Evolutionary conservation across 768 basidiomycete species (phyloP).

Genomic region (Cystobasidium onofrii): DNA sequence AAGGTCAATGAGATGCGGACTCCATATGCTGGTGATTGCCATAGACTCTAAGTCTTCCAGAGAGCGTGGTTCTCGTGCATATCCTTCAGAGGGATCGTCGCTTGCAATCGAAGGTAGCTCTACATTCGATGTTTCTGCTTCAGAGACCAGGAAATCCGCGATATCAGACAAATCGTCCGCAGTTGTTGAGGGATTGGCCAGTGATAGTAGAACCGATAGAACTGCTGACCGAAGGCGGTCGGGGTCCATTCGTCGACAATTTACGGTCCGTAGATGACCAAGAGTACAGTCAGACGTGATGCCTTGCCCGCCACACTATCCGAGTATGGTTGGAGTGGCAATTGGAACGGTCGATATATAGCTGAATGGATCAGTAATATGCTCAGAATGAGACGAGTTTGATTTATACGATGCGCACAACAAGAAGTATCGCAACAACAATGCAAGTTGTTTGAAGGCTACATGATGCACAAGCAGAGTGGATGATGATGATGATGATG

Average conservation of each 20-base stretch:
- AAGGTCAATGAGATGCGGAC: conserved; percentile 8
- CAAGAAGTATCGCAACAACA: not conserved
- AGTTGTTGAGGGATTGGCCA: not conserved
- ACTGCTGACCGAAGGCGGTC: conserved; percentile 8
- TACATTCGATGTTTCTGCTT: not conserved
- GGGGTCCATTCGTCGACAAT: not conserved
- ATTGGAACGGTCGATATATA: too few relatives aligned
- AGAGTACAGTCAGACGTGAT: too few relatives aligned
- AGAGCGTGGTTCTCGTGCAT: not conserved
- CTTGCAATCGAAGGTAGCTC: not conserved
- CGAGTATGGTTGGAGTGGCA: too few relatives aligned
- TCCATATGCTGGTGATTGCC: not conserved
- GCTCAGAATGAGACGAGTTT: too few relatives aligned
- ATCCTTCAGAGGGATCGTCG: not conserved
- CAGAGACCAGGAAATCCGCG: not conserved
- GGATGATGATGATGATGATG: too few relatives aligned
- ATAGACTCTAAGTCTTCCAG: conserved; percentile 13
- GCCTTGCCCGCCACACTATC: too few relatives aligned
- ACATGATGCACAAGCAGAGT: too few relatives aligned
- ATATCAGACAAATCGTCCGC: conserved; percentile 1
- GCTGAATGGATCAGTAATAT: too few relatives aligned
- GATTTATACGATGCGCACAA: too few relatives aligned
- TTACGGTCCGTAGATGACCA: not conserved
- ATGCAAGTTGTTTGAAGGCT: too few relatives aligned
- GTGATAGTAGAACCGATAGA: not conserved